Evolutionary conservation across 2,329 filamentous ascomycete species (phyloP).

Genomic region (Colletotrichum spinosum): DNA sequence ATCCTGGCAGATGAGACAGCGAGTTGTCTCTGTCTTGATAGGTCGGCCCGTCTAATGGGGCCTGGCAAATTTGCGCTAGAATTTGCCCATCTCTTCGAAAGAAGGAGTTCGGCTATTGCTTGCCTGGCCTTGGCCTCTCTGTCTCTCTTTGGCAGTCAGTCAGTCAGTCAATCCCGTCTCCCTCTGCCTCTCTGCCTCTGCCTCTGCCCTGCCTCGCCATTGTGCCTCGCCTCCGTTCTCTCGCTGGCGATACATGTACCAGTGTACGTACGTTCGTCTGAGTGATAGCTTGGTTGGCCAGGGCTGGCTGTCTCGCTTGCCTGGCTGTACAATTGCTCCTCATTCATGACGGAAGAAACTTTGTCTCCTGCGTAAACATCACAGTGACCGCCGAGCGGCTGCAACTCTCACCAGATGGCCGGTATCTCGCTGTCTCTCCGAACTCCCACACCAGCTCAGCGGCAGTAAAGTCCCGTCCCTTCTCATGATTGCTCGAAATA

Average conservation of each 20-base stretch:
- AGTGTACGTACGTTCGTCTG: not conserved
- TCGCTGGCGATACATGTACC: too few relatives aligned
- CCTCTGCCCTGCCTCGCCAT: conserved; percentile 6
- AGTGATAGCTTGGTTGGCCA: too few relatives aligned
- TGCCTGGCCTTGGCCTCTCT: conserved; percentile 3
- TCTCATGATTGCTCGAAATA: conserved; percentile 33
- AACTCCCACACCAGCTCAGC: conserved; percentile 4
- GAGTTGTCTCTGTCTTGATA: conserved; percentile 38
- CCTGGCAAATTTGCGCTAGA: conserved; percentile 36
- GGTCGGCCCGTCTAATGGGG: conserved; percentile 38
- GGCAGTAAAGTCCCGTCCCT: conserved; percentile 25
- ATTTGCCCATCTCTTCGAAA: conserved; percentile 29
- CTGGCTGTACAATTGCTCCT: conserved; percentile 7
- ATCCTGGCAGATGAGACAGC: conserved; percentile 38
- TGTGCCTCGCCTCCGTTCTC: not conserved
- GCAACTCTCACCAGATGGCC: too few relatives aligned
- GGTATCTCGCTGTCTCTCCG: not conserved
- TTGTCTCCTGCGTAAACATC: too few relatives aligned
- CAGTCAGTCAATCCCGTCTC: too few relatives aligned
- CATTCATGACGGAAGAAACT: not conserved
- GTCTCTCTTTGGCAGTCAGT: too few relatives aligned
- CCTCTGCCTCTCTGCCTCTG: too few relatives aligned
- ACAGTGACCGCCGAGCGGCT: too few relatives aligned
- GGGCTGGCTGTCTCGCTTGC: conserved; percentile 2
- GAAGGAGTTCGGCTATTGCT: conserved; percentile 27